Evolutionary conservation across 179 eudicot genomes (phyloP).

Genomic region (Carnegiea gigantea): DNA sequence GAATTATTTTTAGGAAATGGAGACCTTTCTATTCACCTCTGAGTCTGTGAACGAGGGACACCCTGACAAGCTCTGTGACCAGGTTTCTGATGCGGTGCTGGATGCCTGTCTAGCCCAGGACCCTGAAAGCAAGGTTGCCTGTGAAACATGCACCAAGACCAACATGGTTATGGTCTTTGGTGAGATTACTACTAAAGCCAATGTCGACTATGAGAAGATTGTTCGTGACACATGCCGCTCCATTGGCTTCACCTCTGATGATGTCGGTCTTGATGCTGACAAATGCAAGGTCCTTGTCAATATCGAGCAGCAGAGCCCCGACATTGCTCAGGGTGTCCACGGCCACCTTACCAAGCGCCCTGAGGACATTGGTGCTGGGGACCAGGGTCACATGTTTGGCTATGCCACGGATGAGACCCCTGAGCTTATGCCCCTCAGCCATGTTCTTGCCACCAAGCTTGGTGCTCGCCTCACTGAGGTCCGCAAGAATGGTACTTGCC

Average conservation of each 20-base stretch:
- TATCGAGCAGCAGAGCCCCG: slow-evolving; percentile 46
- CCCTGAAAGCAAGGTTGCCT: slow-evolving; percentile 44
- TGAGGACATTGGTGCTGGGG: slow-evolving; percentile 43
- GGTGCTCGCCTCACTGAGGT: slow-evolving; percentile 46
- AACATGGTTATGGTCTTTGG: slow-evolving; percentile 46
- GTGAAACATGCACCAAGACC: slow-evolving; percentile 43
- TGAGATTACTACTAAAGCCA: slow-evolving; percentile 44
- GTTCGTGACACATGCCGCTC: slow-evolving; percentile 42
- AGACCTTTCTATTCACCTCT: slow-evolving; percentile 41
- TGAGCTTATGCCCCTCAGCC: slow-evolving; percentile 45
- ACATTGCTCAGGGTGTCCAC: slow-evolving; percentile 45
- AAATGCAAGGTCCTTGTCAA: slow-evolving; percentile 41
- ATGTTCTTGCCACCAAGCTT: slow-evolving; percentile 43
- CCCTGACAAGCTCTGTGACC: slow-evolving; percentile 46
- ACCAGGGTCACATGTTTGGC: slow-evolving; percentile 45
- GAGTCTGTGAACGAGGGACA: slow-evolving; percentile 48
- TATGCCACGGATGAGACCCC: slow-evolving; percentile 45
- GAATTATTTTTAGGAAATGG: slow-evolving; percentile 26
- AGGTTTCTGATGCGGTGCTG: slow-evolving; percentile 42
- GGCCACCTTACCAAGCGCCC: slow-evolving; percentile 43
- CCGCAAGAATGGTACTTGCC: slow-evolving; percentile 39
- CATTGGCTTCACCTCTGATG: slow-evolving; percentile 36
- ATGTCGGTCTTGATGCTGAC: slow-evolving; percentile 44
- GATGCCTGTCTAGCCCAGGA: slow-evolving; percentile 44
- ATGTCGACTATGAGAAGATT: slow-evolving; percentile 40